phyloP scores from a whole-genome alignment of 1,139 yeast species.

The Geotrichum macrosporum region DNA sequence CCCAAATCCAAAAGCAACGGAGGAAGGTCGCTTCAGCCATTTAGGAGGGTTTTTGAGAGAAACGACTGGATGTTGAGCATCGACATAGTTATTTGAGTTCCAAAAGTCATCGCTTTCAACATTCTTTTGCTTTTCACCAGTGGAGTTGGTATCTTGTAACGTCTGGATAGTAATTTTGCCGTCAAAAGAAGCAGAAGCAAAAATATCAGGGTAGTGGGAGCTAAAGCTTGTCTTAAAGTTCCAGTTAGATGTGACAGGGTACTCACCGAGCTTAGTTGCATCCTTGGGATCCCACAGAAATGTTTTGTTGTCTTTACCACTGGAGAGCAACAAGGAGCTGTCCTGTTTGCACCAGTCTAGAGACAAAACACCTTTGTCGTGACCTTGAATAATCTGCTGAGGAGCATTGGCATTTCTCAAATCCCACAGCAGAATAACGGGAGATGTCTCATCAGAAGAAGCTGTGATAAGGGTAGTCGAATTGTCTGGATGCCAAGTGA shows the following conservation, averaged over 20 bases:
- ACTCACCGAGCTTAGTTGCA: conserved; percentile 71
- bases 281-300: conserved; percentile 82
- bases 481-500: conserved; percentile 80
- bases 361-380: conserved; percentile 80
- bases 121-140: conserved; percentile 24
- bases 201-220: conserved; percentile 79
- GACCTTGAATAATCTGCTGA: conserved; percentile 69
- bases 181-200: conserved; percentile 92
- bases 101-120: conserved; percentile 59
- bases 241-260: conserved; percentile 93
- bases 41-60: conserved; percentile 74
- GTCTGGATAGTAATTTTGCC: conserved; percentile 82
- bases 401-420: conserved; percentile 90
- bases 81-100: conserved; percentile 65
- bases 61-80: conserved; percentile 62
- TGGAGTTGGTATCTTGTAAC: conserved; percentile 62
- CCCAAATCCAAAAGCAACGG: conserved; percentile 89
- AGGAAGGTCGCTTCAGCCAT: conserved; percentile 77
- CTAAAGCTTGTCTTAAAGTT: conserved; percentile 84
- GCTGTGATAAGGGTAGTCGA: conserved; percentile 87
- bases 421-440: conserved; percentile 88
- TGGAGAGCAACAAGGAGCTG: conserved; percentile 68
- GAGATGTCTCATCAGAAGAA: conserved; percentile 73
- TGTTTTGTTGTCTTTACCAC: conserved; percentile 89
- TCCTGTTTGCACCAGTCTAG: conserved; percentile 93